These are phyloP conservation scores for Microbotryum scabiosae DNA, from an alignment of 1,284 basidiomycete genomes.

Conservation along the genomic window DNA sequence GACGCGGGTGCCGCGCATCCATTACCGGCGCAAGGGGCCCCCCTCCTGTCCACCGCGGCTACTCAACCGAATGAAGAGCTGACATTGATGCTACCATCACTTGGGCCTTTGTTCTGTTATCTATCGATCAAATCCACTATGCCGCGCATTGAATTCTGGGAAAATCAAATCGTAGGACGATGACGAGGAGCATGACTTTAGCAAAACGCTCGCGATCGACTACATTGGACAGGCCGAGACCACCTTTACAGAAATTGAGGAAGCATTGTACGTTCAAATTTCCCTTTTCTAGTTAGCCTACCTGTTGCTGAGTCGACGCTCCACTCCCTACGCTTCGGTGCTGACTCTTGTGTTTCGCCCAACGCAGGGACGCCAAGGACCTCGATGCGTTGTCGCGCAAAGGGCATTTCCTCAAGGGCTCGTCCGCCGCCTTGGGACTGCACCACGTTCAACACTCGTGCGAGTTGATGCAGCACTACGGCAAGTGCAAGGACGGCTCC, in stretches of 20 bases:
- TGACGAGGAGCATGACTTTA: conserved; percentile 42
- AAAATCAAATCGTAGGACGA: conserved; percentile 35
- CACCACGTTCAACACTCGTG: conserved; percentile 42
- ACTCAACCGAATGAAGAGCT: too few relatives aligned
- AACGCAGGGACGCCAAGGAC: conserved; percentile 30
- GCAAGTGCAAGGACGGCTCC: conserved; percentile 41
- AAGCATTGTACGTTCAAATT: conserved; percentile 35
- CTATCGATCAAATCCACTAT: too few relatives aligned
- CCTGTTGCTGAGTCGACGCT: neutral
- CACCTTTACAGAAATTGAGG: conserved; percentile 42
- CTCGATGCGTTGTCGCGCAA: conserved; percentile 40
- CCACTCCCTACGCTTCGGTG: neutral
- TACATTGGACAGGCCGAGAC: conserved; percentile 43
- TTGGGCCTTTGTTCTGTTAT: neutral
- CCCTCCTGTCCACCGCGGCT: too few relatives aligned
- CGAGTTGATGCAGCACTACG: conserved; percentile 43
- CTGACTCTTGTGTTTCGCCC: neutral
- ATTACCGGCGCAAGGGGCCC: too few relatives aligned
- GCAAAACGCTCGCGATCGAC: conserved; percentile 41
- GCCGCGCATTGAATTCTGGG: too few relatives aligned
- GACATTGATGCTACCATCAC: neutral
- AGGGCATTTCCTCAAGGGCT: conserved; percentile 43
- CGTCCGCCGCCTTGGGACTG: conserved; percentile 42
- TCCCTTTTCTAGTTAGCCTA: too few relatives aligned
- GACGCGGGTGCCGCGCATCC: too few relatives aligned